phyloP scores from a whole-genome alignment of 495 filamentous ascomycete species.

The Penicillium bialowiezense region DNA sequence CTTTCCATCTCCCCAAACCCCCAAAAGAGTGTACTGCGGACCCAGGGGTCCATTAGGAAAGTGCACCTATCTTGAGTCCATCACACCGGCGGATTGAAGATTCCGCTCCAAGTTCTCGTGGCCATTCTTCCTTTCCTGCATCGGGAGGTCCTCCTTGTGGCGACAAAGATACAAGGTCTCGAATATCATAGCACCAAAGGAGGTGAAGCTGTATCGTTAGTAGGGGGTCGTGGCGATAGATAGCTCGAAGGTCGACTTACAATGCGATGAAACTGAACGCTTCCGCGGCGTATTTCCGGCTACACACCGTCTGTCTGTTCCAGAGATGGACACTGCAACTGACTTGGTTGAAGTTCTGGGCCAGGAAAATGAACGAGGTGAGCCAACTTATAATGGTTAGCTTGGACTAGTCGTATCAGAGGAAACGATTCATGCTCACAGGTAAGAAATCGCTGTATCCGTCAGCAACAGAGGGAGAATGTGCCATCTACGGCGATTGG shows the following conservation, averaged over 20 bases:
- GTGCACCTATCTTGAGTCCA: neutral
- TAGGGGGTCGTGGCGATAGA: too few species aligned
- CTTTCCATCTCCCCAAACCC: neutral
- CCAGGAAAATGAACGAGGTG: constrained; percentile 20
- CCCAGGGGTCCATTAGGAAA: neutral
- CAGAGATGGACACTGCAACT: constrained; percentile 14
- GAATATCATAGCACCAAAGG: neutral
- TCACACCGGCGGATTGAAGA: neutral
- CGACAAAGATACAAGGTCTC: neutral
- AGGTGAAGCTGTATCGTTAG: neutral
- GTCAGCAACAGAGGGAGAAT: constrained; percentile 9
- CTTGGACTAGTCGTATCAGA: too few species aligned
- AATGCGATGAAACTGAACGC: constrained; percentile 26
- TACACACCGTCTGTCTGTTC: constrained; percentile 17
- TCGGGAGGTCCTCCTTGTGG: neutral
- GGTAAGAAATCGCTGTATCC: constrained; percentile 12
- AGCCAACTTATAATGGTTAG: constrained; percentile 16
- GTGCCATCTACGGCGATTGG: constrained; percentile 10
- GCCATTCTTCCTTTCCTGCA: neutral
- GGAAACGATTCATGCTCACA: too few species aligned
- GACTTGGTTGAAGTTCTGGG: constrained; percentile 16
- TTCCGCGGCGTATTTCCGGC: constrained; percentile 16
- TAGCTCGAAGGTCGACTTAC: constrained; percentile 3
- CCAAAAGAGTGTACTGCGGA: too few species aligned
- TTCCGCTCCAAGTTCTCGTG: neutral